These are phyloP conservation scores for Oryza longistaminata DNA, from an alignment of 176 grass and related monocot genomes.

Conservation along the genomic window DNA sequence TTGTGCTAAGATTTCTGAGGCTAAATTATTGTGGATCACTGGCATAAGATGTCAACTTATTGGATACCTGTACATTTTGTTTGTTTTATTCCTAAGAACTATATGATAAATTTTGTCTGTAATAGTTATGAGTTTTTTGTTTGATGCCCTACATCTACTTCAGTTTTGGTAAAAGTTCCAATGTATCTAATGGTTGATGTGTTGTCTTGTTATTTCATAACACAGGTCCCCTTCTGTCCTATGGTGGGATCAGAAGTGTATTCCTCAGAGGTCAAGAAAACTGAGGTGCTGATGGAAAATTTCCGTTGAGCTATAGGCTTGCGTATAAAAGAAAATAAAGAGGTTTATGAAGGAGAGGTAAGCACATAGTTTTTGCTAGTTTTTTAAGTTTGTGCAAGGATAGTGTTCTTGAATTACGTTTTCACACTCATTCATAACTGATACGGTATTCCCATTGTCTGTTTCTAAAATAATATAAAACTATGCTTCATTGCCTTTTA, in stretches of 20 bases:
- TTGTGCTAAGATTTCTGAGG: not conserved
- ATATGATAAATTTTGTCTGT: not conserved
- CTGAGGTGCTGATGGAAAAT: conserved; percentile 94
- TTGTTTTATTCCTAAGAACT: not conserved
- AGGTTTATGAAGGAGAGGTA: conserved; percentile 97
- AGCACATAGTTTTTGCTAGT: not conserved
- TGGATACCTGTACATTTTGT: not conserved
- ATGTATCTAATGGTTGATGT: not conserved
- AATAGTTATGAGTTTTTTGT: not conserved
- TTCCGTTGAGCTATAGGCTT: conserved; percentile 86
- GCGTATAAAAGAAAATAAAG: conserved; percentile 98
- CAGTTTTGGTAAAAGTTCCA: not conserved
- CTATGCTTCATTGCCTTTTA: conserved; percentile 43
- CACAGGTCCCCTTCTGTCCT: conserved; percentile 92
- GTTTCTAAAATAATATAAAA: not conserved
- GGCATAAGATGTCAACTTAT: not conserved
- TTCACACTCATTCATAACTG: not conserved
- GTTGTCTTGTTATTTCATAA: conserved; percentile 9
- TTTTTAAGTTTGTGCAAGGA: not conserved
- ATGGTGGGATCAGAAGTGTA: conserved; percentile 99
- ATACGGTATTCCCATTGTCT: not conserved
- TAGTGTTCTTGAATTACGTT: not conserved
- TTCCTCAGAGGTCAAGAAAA: conserved; percentile 97
- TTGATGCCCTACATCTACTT: not conserved
- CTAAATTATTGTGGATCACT: conserved; percentile 6